A percentile compares a stretch with the other conserved stretches of the same genome.
phyloP scores from a whole-genome alignment of 2,329 filamentous ascomycete genomes.

The Nothophaeocryptopus gaeumannii region DNA sequence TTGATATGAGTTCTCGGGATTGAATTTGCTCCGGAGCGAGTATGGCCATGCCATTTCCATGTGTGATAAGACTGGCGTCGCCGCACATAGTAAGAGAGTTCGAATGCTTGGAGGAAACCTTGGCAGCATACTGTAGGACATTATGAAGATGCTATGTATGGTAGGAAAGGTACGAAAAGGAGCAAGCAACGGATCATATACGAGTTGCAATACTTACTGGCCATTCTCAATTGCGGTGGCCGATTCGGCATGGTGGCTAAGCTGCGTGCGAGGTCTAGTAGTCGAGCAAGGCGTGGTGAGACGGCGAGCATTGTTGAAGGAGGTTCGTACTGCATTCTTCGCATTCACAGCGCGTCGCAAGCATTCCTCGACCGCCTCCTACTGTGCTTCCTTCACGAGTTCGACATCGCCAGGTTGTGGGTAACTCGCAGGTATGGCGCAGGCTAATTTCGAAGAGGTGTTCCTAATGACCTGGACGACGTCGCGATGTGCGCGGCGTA shows the following conservation, averaged over 20 bases:
- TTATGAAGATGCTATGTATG: conserved; percentile 36
- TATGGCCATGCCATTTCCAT: conserved; percentile 58
- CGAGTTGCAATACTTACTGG: too few species aligned
- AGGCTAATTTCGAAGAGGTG: too few species aligned
- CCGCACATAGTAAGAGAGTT: conserved; percentile 13
- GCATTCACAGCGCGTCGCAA: neutral
- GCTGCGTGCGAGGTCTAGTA: neutral
- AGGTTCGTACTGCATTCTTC: too few species aligned
- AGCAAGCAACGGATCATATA: too few species aligned
- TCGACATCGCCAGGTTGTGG: neutral
- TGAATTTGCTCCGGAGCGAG: conserved; percentile 52
- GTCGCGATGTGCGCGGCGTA: too few species aligned
- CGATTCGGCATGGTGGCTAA: too few species aligned
- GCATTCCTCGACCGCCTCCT: conserved; percentile 16
- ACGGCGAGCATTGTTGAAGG: too few species aligned
- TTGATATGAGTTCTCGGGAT: conserved; percentile 45
- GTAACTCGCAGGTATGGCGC: neutral
- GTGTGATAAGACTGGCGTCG: conserved; percentile 37
- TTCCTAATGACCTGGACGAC: neutral
- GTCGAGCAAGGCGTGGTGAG: conserved; percentile 10
- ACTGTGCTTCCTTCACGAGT: neutral
- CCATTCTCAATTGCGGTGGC: too few species aligned
- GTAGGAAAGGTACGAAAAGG: too few species aligned
- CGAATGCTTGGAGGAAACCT: conserved; percentile 53
- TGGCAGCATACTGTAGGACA: conserved; percentile 58